Percentiles rank a stretch among this genome's conserved stretches.
These are phyloP conservation scores for Aureobasidium sp. DNA, from an alignment of 2,329 filamentous ascomycete species.

Conservation along the genomic window DNA sequence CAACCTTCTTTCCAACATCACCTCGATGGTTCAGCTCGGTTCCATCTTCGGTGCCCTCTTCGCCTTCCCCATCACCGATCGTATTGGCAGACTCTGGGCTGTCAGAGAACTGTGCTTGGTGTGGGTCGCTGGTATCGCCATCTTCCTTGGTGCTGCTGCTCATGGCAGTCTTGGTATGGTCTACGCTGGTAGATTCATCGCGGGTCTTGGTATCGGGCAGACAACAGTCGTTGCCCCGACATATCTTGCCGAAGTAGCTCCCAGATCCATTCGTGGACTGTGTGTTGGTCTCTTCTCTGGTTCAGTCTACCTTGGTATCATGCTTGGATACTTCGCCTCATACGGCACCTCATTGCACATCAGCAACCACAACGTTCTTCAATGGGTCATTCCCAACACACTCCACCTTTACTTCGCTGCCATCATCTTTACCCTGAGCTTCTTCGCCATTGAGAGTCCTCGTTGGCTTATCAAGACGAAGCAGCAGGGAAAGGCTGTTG, in stretches of 20 bases:
- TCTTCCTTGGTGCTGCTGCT: slow-evolving; percentile 42
- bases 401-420: slow-evolving; percentile 72
- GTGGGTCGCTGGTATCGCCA: slow-evolving; percentile 25
- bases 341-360: slow-evolving; percentile 49
- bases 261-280: slow-evolving; percentile 44
- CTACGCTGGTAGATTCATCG: slow-evolving; percentile 36
- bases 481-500: slow-evolving; percentile 25
- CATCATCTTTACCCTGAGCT: slow-evolving; percentile 62
- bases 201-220: slow-evolving; percentile 43
- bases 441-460: slow-evolving; percentile 28
- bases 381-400: slow-evolving; percentile 62
- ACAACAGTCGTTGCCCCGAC: slow-evolving; percentile 50
- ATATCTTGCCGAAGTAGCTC: slow-evolving; percentile 49
- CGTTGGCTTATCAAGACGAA: slow-evolving; percentile 30
- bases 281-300: slow-evolving; percentile 66
- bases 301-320: slow-evolving; percentile 59
- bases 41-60: slow-evolving; percentile 64
- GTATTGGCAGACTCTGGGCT: slow-evolving; percentile 28
- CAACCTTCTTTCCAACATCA: slow-evolving; percentile 57
- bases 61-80: slow-evolving; percentile 33
- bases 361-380: slow-evolving; percentile 33
- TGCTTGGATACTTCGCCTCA: slow-evolving; percentile 57
- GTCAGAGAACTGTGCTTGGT: slow-evolving; percentile 25
- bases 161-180: slow-evolving; percentile 30
- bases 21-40: slow-evolving; percentile 75